Evolutionary conservation across 306 rosid species (phyloP).

Genomic region (Benincasa hispida): DNA sequence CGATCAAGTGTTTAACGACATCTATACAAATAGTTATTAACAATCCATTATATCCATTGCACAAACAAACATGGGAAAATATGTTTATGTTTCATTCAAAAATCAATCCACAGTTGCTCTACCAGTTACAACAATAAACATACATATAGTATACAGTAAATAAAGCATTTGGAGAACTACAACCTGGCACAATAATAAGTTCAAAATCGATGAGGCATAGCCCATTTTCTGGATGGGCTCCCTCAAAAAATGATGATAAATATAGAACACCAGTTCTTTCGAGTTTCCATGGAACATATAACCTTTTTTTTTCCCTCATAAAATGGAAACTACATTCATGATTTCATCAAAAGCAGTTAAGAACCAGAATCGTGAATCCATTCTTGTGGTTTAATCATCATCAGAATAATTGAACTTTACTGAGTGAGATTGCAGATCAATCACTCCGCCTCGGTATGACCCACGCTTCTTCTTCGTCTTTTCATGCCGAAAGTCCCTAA

Average conservation of each 20-base stretch:
- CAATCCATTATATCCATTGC: neutral
- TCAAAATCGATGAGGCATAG: neutral
- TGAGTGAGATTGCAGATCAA: slow-evolving; percentile 75
- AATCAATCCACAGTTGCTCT: neutral
- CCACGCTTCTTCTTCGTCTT: slow-evolving; percentile 99
- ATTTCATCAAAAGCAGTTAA: neutral
- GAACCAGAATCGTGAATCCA: neutral
- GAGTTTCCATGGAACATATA: neutral
- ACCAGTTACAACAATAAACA: neutral
- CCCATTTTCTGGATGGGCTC: neutral
- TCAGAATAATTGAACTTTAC: slow-evolving; percentile 76
- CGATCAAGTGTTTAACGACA: no score
- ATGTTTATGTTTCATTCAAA: neutral
- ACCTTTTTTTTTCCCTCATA: neutral
- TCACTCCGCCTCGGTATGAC: slow-evolving; percentile 69
- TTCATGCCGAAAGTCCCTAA: slow-evolving; percentile 92
- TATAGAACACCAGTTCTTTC: neutral
- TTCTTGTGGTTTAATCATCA: slow-evolving; percentile 23
- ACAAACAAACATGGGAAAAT: neutral
- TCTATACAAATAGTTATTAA: neutral
- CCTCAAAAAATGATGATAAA: neutral
- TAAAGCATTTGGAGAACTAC: neutral
- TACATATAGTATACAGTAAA: neutral
- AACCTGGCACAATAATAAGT: neutral
- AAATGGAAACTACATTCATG: neutral